Conservation (phyloP, 2,329 filamentous ascomycete genomes). For the Aspergillus vadensis region DNA sequence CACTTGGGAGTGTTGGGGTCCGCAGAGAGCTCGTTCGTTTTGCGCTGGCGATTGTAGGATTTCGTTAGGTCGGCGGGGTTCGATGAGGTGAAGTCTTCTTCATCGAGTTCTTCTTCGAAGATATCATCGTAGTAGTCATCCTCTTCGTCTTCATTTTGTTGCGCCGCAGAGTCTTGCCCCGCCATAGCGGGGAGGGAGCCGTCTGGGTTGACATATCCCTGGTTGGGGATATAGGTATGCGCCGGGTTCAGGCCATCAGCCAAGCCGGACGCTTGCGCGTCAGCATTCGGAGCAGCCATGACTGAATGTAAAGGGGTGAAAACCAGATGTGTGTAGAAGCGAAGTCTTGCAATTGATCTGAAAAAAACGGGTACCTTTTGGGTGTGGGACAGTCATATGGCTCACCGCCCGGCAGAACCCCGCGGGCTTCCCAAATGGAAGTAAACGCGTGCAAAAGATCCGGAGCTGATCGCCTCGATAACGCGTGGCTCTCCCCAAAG, state of each 20-base stretch:
- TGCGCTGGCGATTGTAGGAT: slow-evolving; percentile 81
- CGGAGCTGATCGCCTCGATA: slow-evolving; percentile 17
- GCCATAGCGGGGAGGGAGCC: slow-evolving; percentile 35
- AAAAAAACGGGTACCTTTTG: slow-evolving; percentile 20
- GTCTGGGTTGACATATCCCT: slow-evolving; percentile 49
- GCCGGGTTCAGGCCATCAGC: slow-evolving; percentile 51
- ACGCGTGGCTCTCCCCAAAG: slow-evolving; percentile 23
- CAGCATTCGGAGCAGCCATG: slow-evolving; percentile 31
- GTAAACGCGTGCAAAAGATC: slow-evolving; percentile 18
- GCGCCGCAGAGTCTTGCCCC: slow-evolving; percentile 34
- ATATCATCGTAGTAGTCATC: slow-evolving; percentile 66
- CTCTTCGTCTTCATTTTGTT: slow-evolving; percentile 51
- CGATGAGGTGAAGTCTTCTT: slow-evolving; percentile 58
- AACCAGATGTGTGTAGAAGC: neutral
- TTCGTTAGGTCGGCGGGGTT: slow-evolving; percentile 74
- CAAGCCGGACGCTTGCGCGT: slow-evolving; percentile 29
- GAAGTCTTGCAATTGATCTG: slow-evolving; percentile 7
- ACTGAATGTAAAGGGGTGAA: neutral
- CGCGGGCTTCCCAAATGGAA: slow-evolving; percentile 24
- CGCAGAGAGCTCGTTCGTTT: slow-evolving; percentile 58
- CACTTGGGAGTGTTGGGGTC: slow-evolving; percentile 54
- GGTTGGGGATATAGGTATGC: slow-evolving; percentile 53
- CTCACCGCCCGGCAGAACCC: slow-evolving; percentile 44
- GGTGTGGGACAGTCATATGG: neutral
- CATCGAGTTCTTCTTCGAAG: slow-evolving; percentile 56